Percentiles rank a stretch among this genome's conserved stretches.
Evolutionary conservation across 352 stramenopile genomes (phyloP).

Genomic region (Phytopythium chamaehyphon): DNA sequence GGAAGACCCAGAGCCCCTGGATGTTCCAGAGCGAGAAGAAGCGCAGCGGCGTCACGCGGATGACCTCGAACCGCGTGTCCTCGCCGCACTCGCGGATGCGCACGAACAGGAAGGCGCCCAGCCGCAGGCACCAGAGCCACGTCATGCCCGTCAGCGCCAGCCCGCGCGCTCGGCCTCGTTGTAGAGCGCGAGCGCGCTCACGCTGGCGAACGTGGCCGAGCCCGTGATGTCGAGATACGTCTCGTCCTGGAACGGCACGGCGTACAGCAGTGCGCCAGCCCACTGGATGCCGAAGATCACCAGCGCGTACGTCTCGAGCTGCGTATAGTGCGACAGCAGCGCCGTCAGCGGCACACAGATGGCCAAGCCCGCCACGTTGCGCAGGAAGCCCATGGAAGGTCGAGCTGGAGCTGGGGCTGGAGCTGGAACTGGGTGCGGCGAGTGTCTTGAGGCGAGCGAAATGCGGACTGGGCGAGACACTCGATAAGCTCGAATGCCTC

Average conservation of each 20-base stretch:
- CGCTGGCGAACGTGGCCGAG: conserved; percentile 51
- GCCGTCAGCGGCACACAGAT: conserved; percentile 34
- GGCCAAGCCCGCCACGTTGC: conserved; percentile 31
- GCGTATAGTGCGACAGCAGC: conserved; percentile 29
- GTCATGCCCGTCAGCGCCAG: conserved; percentile 62
- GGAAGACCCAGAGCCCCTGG: conserved; percentile 73
- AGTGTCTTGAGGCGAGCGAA: neutral
- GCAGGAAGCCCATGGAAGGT: conserved; percentile 26
- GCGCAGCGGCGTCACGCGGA: conserved; percentile 49
- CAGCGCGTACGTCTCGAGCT: conserved; percentile 39
- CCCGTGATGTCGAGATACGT: conserved; percentile 76
- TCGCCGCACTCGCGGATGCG: conserved; percentile 56
- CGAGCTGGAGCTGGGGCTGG: no score
- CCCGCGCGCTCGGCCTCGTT: conserved; percentile 19
- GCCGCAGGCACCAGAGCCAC: conserved; percentile 58
- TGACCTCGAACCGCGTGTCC: conserved; percentile 68
- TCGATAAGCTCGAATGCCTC: no score
- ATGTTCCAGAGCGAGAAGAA: conserved; percentile 79
- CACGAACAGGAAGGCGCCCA: conserved; percentile 68
- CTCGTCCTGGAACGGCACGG: conserved; percentile 61
- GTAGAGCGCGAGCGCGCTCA: conserved; percentile 37
- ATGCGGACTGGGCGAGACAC: no score
- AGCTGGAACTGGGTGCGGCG: neutral
- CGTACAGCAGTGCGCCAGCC: conserved; percentile 49
- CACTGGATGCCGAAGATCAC: conserved; percentile 58